These are phyloP conservation scores for Escovopsis weberi DNA, from an alignment of 2,329 filamentous ascomycete genomes.

Conservation along the genomic window DNA sequence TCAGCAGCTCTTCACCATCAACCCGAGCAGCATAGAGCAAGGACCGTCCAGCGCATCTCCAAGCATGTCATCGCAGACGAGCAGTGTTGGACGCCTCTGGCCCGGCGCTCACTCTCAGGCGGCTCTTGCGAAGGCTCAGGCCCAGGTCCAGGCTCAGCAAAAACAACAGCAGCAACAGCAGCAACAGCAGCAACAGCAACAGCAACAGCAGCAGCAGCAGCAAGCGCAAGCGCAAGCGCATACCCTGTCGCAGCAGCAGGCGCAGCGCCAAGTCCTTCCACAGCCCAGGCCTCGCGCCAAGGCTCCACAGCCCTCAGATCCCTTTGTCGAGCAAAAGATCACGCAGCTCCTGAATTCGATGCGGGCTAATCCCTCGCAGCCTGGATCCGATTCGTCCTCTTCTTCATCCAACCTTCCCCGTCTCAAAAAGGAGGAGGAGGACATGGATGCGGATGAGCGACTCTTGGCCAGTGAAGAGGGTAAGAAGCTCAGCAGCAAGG, in stretches of 20 bases:
- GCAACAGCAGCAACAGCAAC: slow-evolving; percentile 19
- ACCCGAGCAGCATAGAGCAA: slow-evolving; percentile 62
- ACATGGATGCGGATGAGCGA: slow-evolving; percentile 97
- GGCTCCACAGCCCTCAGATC: slow-evolving; percentile 42
- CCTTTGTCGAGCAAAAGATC: slow-evolving; percentile 81
- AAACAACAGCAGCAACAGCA: slow-evolving; percentile 40
- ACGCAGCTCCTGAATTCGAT: slow-evolving; percentile 86
- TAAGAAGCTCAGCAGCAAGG: slow-evolving; percentile 98
- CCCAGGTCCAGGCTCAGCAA: slow-evolving; percentile 51
- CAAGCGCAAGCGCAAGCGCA: slow-evolving; percentile 32
- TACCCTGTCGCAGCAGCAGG: slow-evolving; percentile 24
- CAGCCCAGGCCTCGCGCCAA: slow-evolving; percentile 34
- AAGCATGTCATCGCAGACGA: slow-evolving; percentile 34
- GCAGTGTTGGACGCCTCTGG: slow-evolving; percentile 60
- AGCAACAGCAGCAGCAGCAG: slow-evolving; percentile 25
- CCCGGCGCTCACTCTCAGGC: slow-evolving; percentile 91
- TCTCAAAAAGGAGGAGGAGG: slow-evolving; percentile 84
- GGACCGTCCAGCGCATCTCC: slow-evolving; percentile 30
- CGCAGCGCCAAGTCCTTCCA: slow-evolving; percentile 31
- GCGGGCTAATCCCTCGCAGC: slow-evolving; percentile 53
- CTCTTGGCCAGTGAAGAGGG: slow-evolving; percentile 92
- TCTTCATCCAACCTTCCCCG: slow-evolving; percentile 55
- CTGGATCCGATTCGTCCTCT: slow-evolving; percentile 29
- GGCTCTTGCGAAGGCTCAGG: slow-evolving; percentile 58
- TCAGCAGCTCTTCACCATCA: slow-evolving; percentile 49